Base-by-base conservation (phyloP, 305 asterid species). In the Petunia hybrid region DNA sequence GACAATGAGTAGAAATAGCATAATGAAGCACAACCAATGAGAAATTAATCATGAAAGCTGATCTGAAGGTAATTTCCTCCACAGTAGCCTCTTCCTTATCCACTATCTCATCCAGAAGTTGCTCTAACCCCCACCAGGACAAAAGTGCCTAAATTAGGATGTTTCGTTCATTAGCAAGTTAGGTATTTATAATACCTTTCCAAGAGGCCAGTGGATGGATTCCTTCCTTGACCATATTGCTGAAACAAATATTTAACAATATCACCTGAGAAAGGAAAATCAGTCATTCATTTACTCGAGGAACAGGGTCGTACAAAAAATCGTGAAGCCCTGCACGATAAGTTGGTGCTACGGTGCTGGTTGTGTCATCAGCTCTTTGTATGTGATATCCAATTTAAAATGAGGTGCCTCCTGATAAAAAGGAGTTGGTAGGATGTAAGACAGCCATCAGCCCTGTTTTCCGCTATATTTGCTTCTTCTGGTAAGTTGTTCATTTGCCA, bases 211-310 rank as follows among this genome's bases (percentile, higher is more conserved):
- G 86, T 80, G 66, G 98, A 87, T n/a, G 97, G 95, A 43, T 80
- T 88, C 77, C 84, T 86, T 81, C 90, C 90, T 74, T 90, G 91
- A 76, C 95, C 97, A 84, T 93, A 93, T 62, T 90, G 92, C 85
- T 89, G 90, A 86, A 90, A 93, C 62, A 93, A 87, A 86, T 91
- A 93, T 80, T 84, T 91, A 22, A 93, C 97, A 73, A 93, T 91
- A 84, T 91, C 94, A 79, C 97, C 97, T 93, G 79, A 76, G 13
- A 69, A 80, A 79, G 51, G 7, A 84, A 69, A 80, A 75, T 38
- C 41, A 75, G 38, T 42, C 40, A 3, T 56, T 80, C 35, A 6
- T 42, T 76, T 40, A 76, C 14, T 65, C 36, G 67, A 13, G 75
- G 71, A 63, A 53, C 46, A 22, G 36, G 56, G 63, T 77, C 78